Base-by-base conservation (phyloP, 257 asterid genomes). In the Solanum tacnaense region DNA sequence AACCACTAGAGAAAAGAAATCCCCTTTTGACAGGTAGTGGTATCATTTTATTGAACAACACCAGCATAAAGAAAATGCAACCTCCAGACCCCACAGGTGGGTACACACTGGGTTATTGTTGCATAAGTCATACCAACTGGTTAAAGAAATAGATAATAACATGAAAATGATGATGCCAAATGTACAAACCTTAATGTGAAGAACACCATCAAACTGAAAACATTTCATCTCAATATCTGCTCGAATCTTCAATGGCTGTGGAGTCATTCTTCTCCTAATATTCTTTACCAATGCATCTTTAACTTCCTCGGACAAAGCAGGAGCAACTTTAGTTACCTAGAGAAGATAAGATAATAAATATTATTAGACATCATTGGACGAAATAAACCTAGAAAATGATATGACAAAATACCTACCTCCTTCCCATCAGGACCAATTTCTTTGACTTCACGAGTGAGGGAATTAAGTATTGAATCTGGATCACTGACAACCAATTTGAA, bases 171-270 rank as follows among this genome's bases (percentile, higher is more conserved):
- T 89, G 74, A 83, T 84, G 84, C 81, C 86, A 41, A 29, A 68
- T 58, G n/a, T 35, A 52, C n/a, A 72, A 49, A 95, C 99, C 99
- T 97, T 96, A 85, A 97, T 96, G 90, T 97, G 99, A 88, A 96
- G 94, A 89, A 97, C 99, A 16, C 99, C 99, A 60, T 97, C 99
- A 90, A 96, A 97, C 92, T 97, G 98, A 89, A 97, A 97, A 84
- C 99, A 97, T 86, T 96, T 97, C 99, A 97, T 95, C 93, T 97
- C 99, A 85, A 97, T 92, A 89, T 97, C 99, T 84, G 99, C 99
- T 71, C 99, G 96, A 84, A 94, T 94, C 94, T 97, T 97, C 90
- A 96, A 89, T 60, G 99, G 99, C 49, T 97, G 99, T 3, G 99
- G 99, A 5, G 99, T 97, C 99, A 97, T 97, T 92, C 99, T 93